phyloP scores from a whole-genome alignment of 768 basidiomycete species.

The Boletus insuetus region DNA sequence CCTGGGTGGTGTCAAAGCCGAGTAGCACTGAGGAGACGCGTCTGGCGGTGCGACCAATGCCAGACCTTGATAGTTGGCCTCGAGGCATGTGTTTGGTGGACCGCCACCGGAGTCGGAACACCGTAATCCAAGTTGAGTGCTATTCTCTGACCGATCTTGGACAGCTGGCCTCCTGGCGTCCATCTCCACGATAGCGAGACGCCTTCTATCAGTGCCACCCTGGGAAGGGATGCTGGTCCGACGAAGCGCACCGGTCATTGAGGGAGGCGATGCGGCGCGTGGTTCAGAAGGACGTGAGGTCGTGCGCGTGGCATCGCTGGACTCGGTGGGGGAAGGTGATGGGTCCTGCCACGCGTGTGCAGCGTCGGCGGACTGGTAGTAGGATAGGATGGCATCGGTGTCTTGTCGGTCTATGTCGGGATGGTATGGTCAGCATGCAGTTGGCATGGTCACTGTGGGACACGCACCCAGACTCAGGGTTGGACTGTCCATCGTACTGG shows the following conservation, averaged over 20 bases:
- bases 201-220: slow-evolving; percentile 61
- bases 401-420: slow-evolving; percentile 26
- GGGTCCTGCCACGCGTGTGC: background rate
- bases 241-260: slow-evolving; percentile 33
- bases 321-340: slow-evolving; percentile 43
- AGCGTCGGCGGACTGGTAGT: slow-evolving; percentile 50
- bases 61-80: slow-evolving; percentile 42
- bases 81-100: slow-evolving; percentile 34
- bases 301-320: slow-evolving; percentile 37
- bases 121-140: slow-evolving; percentile 10
- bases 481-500: slow-evolving; percentile 16
- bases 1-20: slow-evolving; percentile 51
- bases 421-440: background rate
- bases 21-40: slow-evolving; percentile 51
- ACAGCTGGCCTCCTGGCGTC: slow-evolving; percentile 33
- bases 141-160: slow-evolving; percentile 27
- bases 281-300: slow-evolving; percentile 14
- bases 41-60: slow-evolving; percentile 75
- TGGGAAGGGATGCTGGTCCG: slow-evolving; percentile 55
- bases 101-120: slow-evolving; percentile 27
- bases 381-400: slow-evolving; percentile 46
- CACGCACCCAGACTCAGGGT: slow-evolving; percentile 15
- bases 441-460: background rate
- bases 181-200: slow-evolving; percentile 66
- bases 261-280: slow-evolving; percentile 25